Evolutionary conservation across 2,329 filamentous ascomycete genomes (phyloP), one percentile per base, ranked within the genome.

Genomic region (Colletotrichum noveboracense): DNA sequence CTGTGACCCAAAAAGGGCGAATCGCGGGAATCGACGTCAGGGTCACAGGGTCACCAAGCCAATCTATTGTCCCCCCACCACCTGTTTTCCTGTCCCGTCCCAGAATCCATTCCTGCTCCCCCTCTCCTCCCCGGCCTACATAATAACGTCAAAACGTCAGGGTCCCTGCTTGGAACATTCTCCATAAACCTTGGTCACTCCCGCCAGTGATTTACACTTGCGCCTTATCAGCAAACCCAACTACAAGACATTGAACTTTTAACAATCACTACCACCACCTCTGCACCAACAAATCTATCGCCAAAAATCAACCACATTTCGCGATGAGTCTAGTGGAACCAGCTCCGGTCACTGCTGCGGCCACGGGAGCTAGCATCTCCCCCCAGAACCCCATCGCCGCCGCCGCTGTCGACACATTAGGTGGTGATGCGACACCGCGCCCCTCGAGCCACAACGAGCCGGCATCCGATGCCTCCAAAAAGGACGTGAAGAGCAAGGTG

Each of bases 401-500:
- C 34, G 77, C 79, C 52, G 80, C 80, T 55, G 77, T 79, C 65
- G 79, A 82, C 61, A 80, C 78, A 8, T 76, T 79, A 66, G 78
- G 79, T 43, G 80, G 79, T 72, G 82, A 84, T 76, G 82, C 83
- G 70, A 84, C 83, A 68, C 82, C 84, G 26, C 81, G 82, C n/a
- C 77, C 80, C 43, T 79, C 77, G 36, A 78, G 80, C 26, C 80
- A 83, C 32, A 73, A 71, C 76, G 82, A 84, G 8, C 16, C 61
- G n/a, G 77, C 74, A 7, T 85, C 81, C 66, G 84, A 83, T 34
- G 78, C 79, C 26, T 88, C 87, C 70, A 89, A 90, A 82, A 92
- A 90, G 83, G 87, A 90, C 77, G 87, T 76, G 16, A 76, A 76
- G 74, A 89, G 88, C 70, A 89, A 90, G 83, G 92, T 90, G 83